Conservation (phyloP, 768 basidiomycete species). For the Crassisporium funariophilum region DNA sequence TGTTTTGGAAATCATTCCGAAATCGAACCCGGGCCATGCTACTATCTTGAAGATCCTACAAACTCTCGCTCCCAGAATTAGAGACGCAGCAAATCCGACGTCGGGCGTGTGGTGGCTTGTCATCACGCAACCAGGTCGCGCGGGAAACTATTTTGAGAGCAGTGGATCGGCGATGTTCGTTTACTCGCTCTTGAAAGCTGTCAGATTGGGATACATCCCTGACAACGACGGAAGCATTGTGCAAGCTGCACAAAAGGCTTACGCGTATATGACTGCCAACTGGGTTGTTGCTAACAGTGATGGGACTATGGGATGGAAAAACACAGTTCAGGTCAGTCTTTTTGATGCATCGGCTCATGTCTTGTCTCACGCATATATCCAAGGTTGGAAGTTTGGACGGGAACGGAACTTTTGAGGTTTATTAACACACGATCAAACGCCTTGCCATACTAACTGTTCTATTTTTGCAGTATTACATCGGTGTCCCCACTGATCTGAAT, state of each 20-base stretch:
- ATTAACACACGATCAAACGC: too few species aligned
- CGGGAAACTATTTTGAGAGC: slow-evolving; percentile 52
- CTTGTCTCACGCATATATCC: background rate
- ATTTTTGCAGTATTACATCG: slow-evolving; percentile 43
- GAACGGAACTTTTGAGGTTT: slow-evolving; percentile 40
- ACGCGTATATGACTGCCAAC: slow-evolving; percentile 39
- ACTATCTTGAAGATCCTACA: slow-evolving; percentile 35
- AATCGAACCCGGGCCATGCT: slow-evolving; percentile 28
- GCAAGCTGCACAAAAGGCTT: slow-evolving; percentile 41
- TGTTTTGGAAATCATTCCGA: slow-evolving; percentile 39
- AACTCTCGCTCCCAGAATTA: slow-evolving; percentile 36
- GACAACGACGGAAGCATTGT: slow-evolving; percentile 42
- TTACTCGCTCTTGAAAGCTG: slow-evolving; percentile 46
- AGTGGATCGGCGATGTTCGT: slow-evolving; percentile 49
- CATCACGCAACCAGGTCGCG: slow-evolving; percentile 47
- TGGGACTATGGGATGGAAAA: slow-evolving; percentile 47
- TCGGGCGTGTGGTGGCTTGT: slow-evolving; percentile 54
- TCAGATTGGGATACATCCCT: slow-evolving; percentile 41
- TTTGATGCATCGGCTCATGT: background rate
- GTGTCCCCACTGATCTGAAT: slow-evolving; percentile 38
- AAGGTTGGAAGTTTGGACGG: slow-evolving; percentile 45
- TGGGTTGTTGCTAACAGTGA: slow-evolving; percentile 44
- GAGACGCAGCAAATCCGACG: slow-evolving; percentile 38
- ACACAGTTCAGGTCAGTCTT: slow-evolving; percentile 44
- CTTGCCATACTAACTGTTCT: background rate